Base-by-base conservation (phyloP, 2,329 filamentous ascomycete genomes). In the Pestalotiopsis sp. region DNA sequence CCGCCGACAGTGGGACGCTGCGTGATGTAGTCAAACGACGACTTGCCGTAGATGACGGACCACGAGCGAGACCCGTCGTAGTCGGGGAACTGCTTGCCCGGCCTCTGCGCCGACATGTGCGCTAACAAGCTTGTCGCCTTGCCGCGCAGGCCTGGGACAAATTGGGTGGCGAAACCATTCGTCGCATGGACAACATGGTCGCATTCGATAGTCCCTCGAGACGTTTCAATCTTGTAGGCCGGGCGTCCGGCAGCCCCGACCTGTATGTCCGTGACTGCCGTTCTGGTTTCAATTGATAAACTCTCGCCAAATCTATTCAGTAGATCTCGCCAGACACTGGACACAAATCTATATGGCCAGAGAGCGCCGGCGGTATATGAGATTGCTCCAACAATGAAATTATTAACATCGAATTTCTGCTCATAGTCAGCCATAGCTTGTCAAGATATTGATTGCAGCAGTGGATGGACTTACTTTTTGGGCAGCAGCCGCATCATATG, bases 161-260 rank as follows among this genome's bases (percentile, higher is more conserved):
- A 82, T 65, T 87, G 83, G 0, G 83, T 76, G 0, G 85, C 81
- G 71, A 85, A 85, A 4, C 80, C 86, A 70, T 91, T 90, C 1
- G 87, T 90, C 7, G 86, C 86, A 71, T 91, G 86, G 2, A 90
- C 80, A 1, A 91, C 79, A 66, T 90, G 84, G 0, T 79, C 78
- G 7, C 86, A 80, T 3, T 73, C 75, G 41, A 90, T 79, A 0
- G 57, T 71, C 2, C 86, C 87, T 6, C 83, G 78, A 0, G 72
- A 66, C 1, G 87, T 89, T 4, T 78, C 71, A 4, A 90, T 72
- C 1, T 76, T 74, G 72, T 85, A 87, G 2, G 77, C 81, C 4
- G 76, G 69, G 4, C 25, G 25, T n/a, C 59, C 20, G 0, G 72
- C 14, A 6, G 72, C 56, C 9, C n/a, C 13, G 14, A 58, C 7